Evolutionary conservation across 257 asterid species (phyloP), one percentile per base, ranked within the genome.

Genomic region (Anisodus tanguticus): DNA sequence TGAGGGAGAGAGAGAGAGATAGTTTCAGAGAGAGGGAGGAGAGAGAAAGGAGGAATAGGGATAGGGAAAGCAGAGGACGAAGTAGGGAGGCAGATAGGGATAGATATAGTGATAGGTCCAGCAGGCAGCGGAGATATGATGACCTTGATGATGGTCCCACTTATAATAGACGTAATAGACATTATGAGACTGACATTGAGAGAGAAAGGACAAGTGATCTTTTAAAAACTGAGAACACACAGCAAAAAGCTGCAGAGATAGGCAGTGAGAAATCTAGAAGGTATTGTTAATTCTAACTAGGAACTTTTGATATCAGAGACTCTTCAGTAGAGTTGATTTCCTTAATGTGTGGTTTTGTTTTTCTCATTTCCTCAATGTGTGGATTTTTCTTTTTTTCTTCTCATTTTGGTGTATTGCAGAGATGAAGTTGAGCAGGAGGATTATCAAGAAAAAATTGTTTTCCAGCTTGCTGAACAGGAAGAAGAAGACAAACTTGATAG

Each of bases 401-500:
- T 4, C 64, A 8, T 77, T 53, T 87, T 81, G 82, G 26, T 86
- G 78, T 85, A 87, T 72, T 81, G 54, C 96, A 93, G 98, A 83
- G 97, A 93, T 80, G 91, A 91, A 80, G 94, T 90, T 57, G 91
- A 80, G 66, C 91, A 91, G 87, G 97, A 92, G 86, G 98, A 92
- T 67, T 97, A 93, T 86, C 94, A 94, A 87, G 97, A 93, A 85
- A 91, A 86, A 88, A 88, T 93, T 85, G 87, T 85, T 37, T 86
- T 91, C 90, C 95, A 93, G 89, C 94, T 92, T 83, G 98, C 89
- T 79, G 95, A 92, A 83, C 97, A 97, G 87, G 98, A 77, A 26
- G 82, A 96, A 88, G 98, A 95, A 77, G 98, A 97, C 71, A 97
- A 96, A 83, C 89, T 93, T 57, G 94, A 95, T 88, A 93, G 88